These are phyloP conservation scores for Scleroderma bovista DNA, from an alignment of 768 basidiomycete species.

Conservation along the genomic window DNA sequence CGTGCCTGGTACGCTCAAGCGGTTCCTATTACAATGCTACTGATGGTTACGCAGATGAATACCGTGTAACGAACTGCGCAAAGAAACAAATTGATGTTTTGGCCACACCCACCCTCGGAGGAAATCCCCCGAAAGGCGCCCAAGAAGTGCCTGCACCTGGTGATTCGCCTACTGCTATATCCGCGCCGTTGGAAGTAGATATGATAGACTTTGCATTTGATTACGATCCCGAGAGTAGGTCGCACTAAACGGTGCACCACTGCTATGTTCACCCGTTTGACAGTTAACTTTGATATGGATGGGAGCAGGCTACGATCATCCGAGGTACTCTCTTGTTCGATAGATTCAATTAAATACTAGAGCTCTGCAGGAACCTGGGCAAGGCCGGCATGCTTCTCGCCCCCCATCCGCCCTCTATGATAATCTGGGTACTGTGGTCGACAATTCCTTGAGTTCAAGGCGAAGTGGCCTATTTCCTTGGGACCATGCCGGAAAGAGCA, in stretches of 20 bases:
- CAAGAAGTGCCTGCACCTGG: constrained; percentile 2
- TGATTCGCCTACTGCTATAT: constrained; percentile 11
- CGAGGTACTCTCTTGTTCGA: constrained; percentile 35
- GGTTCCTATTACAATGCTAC: not conserved
- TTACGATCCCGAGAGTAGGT: constrained; percentile 20
- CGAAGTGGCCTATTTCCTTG: constrained; percentile 73
- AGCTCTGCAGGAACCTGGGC: constrained; percentile 67
- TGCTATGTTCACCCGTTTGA: not conserved
- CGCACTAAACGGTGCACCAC: not conserved
- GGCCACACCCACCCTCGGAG: not conserved
- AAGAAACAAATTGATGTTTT: constrained; percentile 24
- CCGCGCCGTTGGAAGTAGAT: constrained; percentile 6
- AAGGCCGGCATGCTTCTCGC: constrained; percentile 69
- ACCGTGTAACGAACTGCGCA: constrained; percentile 43
- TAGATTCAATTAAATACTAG: constrained; percentile 9
- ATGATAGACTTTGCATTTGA: constrained; percentile 21
- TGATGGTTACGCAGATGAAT: constrained; percentile 29
- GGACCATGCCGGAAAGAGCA: constrained; percentile 74
- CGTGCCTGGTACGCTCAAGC: not conserved
- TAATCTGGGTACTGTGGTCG: constrained; percentile 42
- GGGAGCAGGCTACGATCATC: constrained; percentile 44
- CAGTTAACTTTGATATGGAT: constrained; percentile 6
- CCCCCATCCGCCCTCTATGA: constrained; percentile 47
- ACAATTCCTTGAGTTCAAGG: constrained; percentile 47
- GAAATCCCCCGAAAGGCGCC: not conserved